A percentile compares a stretch with the other conserved stretches of the same genome.
Evolutionary conservation across 2,329 filamentous ascomycete genomes (phyloP).

Genomic region (Periconia sp.): DNA sequence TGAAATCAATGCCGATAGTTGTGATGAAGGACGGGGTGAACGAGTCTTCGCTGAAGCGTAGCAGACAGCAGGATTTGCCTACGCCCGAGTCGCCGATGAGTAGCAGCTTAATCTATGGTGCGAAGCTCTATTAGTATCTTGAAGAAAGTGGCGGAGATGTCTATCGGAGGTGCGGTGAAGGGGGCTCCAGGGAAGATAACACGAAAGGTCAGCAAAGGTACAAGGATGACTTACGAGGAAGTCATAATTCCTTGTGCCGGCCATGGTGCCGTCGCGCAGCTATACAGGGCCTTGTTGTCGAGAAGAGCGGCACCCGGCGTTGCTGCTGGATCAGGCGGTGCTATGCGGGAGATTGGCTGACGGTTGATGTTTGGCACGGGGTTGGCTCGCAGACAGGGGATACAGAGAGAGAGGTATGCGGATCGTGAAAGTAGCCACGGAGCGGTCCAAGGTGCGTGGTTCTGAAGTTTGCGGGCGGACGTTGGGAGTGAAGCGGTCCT

Average conservation of each 20-base stretch:
- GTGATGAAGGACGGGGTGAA: slow-evolving; percentile 98
- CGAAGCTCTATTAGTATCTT: slow-evolving; percentile 16
- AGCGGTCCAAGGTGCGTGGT: no score
- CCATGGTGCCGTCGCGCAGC: slow-evolving; percentile 73
- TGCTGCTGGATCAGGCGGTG: no score
- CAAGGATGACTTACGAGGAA: slow-evolving; percentile 76
- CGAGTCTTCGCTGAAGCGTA: slow-evolving; percentile 96
- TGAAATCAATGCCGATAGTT: slow-evolving; percentile 99
- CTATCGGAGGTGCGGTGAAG: background rate
- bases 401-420: background rate
- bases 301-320: no score
- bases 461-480: no score
- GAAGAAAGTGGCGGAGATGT: slow-evolving; percentile 12
- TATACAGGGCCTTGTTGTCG: no score
- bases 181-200: slow-evolving; percentile 5
- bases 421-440: slow-evolving; percentile 4
- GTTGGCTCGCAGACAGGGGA: no score
- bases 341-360: no score
- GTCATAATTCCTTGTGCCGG: slow-evolving; percentile 98
- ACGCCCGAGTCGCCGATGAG: slow-evolving; percentile 97
- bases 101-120: slow-evolving; percentile 85
- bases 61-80: slow-evolving; percentile 94
- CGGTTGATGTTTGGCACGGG: no score
- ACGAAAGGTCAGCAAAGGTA: slow-evolving; percentile 1
- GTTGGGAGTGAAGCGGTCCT: background rate